phyloP scores from a whole-genome alignment of 805 yeast genomes.

The Cyberlindnera americana region DNA sequence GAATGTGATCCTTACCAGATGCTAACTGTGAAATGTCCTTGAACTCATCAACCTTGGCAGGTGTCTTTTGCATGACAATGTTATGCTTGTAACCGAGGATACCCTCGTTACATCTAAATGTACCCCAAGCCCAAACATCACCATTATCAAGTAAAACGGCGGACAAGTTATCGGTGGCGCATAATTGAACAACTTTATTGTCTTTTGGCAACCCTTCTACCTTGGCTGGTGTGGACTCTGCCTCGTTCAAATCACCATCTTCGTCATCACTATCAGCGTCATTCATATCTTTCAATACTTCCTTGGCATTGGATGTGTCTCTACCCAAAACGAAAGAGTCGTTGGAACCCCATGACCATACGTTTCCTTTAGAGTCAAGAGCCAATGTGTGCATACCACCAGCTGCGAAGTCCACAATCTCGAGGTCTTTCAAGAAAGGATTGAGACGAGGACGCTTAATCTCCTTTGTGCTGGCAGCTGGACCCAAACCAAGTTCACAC shows the following conservation, averaged over 20 bases:
- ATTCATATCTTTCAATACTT: slow-evolving; percentile 65
- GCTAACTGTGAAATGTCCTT: slow-evolving; percentile 78
- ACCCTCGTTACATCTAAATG: slow-evolving; percentile 93
- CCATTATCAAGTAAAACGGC: slow-evolving; percentile 79
- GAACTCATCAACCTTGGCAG: slow-evolving; percentile 58
- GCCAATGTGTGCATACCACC: slow-evolving; percentile 97
- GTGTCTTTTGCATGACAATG: slow-evolving; percentile 60
- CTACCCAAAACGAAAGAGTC: slow-evolving; percentile 92
- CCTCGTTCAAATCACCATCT: slow-evolving; percentile 81
- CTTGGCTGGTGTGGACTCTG: slow-evolving; percentile 82
- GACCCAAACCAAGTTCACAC: slow-evolving; percentile 98
- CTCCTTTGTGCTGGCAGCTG: slow-evolving; percentile 84
- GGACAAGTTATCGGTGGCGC: slow-evolving; percentile 90
- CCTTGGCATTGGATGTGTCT: slow-evolving; percentile 65
- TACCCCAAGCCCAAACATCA: slow-evolving; percentile 96
- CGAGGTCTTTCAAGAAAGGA: slow-evolving; percentile 65
- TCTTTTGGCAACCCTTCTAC: slow-evolving; percentile 66
- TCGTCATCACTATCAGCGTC: slow-evolving; percentile 53
- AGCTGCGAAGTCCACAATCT: slow-evolving; percentile 81
- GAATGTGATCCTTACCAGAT: slow-evolving; percentile 87
- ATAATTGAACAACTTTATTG: slow-evolving; percentile 66
- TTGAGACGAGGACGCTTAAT: slow-evolving; percentile 95
- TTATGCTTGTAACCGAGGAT: slow-evolving; percentile 74
- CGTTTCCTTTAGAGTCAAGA: slow-evolving; percentile 63
- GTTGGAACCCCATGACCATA: slow-evolving; percentile 99